These are phyloP conservation scores for Yarrowia galli DNA, from an alignment of 1,139 yeast species.

Conservation along the genomic window DNA sequence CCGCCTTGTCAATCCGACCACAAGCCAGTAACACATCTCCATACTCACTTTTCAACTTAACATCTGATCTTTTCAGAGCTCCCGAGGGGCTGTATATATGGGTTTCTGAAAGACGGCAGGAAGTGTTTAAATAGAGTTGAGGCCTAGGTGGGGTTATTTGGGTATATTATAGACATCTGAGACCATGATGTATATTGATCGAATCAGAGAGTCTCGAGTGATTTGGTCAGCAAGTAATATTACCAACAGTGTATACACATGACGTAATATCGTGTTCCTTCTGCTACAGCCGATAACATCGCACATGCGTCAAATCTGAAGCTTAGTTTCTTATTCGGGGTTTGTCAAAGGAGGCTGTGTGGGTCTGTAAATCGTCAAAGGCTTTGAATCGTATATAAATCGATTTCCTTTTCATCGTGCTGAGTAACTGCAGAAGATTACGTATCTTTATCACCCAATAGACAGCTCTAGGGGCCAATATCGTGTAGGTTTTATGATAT, in stretches of 20 bases:
- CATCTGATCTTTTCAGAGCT: neutral
- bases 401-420: neutral
- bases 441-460: neutral
- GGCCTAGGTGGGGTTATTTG: slow-evolving; percentile 11
- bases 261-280: neutral
- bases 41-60: slow-evolving; percentile 22
- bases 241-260: neutral
- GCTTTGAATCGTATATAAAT: neutral
- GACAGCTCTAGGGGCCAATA: neutral
- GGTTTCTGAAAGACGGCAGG: slow-evolving; percentile 21
- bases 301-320: slow-evolving; percentile 18
- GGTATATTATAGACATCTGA: neutral
- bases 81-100: slow-evolving; percentile 28
- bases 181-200: neutral
- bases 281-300: slow-evolving; percentile 3
- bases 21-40: no score
- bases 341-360: neutral
- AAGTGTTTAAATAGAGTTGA: slow-evolving; percentile 18
- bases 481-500: slow-evolving; percentile 17
- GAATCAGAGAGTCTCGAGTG: neutral
- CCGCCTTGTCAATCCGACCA: no score
- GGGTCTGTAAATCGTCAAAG: neutral
- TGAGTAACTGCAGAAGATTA: neutral
- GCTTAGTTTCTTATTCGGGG: neutral
- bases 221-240: no score